Conservation (phyloP, 2,329 filamentous ascomycete genomes). For the Dactylellina drechsleri region DNA sequence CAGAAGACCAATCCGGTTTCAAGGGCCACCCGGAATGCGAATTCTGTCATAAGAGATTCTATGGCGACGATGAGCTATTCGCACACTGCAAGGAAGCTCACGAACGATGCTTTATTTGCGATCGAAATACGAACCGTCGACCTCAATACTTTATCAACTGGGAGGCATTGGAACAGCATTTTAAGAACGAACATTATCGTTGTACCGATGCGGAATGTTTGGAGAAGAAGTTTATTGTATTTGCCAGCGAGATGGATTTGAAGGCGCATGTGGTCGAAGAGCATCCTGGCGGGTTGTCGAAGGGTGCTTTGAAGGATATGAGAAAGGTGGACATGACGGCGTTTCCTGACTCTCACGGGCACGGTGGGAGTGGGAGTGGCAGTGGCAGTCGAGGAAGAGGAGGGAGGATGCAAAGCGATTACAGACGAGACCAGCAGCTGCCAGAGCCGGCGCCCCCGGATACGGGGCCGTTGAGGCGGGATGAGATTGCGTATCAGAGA, state of each 20-base stretch:
- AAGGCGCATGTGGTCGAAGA: slow-evolving; percentile 90
- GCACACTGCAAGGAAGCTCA: slow-evolving; percentile 93
- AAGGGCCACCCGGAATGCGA: slow-evolving; percentile 93
- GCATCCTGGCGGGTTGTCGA: slow-evolving; percentile 82
- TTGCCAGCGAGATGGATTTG: slow-evolving; percentile 91
- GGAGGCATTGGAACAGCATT: slow-evolving; percentile 84
- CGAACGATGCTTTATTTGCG: slow-evolving; percentile 94
- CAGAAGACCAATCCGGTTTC: slow-evolving; percentile 92
- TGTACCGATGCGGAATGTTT: slow-evolving; percentile 87
- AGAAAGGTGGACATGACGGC: slow-evolving; percentile 84
- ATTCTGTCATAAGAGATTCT: slow-evolving; percentile 92
- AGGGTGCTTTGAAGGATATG: slow-evolving; percentile 83
- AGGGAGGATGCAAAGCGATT: slow-evolving; percentile 64
- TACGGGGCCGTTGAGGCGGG: slow-evolving; percentile 67
- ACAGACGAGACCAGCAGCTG: slow-evolving; percentile 84
- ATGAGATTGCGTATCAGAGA: slow-evolving; percentile 89
- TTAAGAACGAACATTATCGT: slow-evolving; percentile 84
- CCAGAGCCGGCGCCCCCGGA: slow-evolving; percentile 77
- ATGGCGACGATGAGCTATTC: slow-evolving; percentile 94
- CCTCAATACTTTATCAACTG: slow-evolving; percentile 95
- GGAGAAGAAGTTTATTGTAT: slow-evolving; percentile 98
- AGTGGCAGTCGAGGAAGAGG: slow-evolving; percentile 64
- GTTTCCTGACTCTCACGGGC: slow-evolving; percentile 82
- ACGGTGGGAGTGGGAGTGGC: slow-evolving; percentile 69
- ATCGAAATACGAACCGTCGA: slow-evolving; percentile 72